A percentile compares a stretch with the other conserved stretches of the same genome.
Conservation (phyloP, 2,329 filamentous ascomycete genomes). For the Dactylonectria macrodidyma region DNA sequence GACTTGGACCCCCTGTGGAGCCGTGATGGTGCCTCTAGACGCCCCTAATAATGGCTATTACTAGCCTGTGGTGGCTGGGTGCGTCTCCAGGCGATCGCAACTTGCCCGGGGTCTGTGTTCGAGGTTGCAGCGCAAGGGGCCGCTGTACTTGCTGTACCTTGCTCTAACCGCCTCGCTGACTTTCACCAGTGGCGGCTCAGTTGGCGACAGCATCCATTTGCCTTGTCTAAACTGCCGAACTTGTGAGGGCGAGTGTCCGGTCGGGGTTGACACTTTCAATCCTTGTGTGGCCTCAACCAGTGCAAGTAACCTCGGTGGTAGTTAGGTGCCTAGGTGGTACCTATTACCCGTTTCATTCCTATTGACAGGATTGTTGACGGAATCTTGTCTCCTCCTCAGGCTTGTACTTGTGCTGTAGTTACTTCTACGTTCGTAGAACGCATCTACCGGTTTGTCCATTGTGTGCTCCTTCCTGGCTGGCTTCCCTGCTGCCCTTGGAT, state of each 20-base stretch:
- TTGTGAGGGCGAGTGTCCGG: background rate
- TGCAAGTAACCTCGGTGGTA: background rate
- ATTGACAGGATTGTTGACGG: background rate
- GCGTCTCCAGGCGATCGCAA: slow-evolving; percentile 5
- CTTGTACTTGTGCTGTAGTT: no score
- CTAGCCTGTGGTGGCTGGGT: slow-evolving; percentile 15
- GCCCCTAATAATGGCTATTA: slow-evolving; percentile 1
- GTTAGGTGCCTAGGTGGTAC: no score
- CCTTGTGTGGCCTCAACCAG: background rate
- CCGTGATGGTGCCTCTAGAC: background rate
- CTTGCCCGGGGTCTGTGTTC: background rate
- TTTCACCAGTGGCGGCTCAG: slow-evolving; percentile 17
- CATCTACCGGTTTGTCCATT: slow-evolving; percentile 6
- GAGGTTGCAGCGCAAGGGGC: slow-evolving; percentile 11
- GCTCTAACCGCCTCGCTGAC: slow-evolving; percentile 6
- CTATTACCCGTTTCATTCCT: background rate
- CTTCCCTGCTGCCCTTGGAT: slow-evolving; percentile 2
- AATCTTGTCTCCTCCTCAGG: background rate
- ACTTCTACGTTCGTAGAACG: background rate
- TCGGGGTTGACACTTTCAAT: background rate
- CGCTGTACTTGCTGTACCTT: background rate
- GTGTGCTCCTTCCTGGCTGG: background rate
- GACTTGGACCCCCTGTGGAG: background rate
- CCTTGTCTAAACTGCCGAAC: background rate
- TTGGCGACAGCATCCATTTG: background rate